Percentiles rank a stretch among this genome's conserved stretches.
Conservation (phyloP, 345 rosid genomes). For the Citrus reticulata region DNA sequence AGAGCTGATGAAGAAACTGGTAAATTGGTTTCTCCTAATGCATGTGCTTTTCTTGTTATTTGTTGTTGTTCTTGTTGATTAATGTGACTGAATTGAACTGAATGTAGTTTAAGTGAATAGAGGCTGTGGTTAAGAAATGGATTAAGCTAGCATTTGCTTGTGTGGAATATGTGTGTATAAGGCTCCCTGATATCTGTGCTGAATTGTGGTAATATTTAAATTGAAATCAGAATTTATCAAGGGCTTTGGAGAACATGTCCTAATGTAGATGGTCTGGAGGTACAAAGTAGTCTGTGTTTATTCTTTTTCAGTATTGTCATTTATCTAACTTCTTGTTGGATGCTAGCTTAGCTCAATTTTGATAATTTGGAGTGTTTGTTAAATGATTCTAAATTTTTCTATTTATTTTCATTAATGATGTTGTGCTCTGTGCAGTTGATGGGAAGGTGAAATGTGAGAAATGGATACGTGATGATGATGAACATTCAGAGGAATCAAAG, state of each 20-base stretch:
- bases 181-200: too few species aligned
- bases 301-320: background rate
- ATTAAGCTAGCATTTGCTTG: background rate
- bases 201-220: background rate
- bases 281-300: background rate
- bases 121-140: background rate
- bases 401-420: background rate
- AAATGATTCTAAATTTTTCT: background rate
- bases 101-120: background rate
- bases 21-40: conserved; percentile 19
- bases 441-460: conserved; percentile 87
- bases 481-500: conserved; percentile 66
- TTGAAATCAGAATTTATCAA: background rate
- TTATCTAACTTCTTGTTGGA: background rate
- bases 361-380: background rate
- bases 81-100: background rate
- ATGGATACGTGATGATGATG: conserved; percentile 89
- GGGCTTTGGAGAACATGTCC: background rate
- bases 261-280: background rate
- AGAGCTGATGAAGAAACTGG: conserved; percentile 87
- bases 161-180: too few species aligned
- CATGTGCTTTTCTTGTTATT: background rate
- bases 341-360: background rate
- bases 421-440: conserved; percentile 56
- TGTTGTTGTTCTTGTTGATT: background rate